These are phyloP conservation scores for Ulmus americana DNA, from an alignment of 331 rosid genomes.

Conservation along the genomic window DNA sequence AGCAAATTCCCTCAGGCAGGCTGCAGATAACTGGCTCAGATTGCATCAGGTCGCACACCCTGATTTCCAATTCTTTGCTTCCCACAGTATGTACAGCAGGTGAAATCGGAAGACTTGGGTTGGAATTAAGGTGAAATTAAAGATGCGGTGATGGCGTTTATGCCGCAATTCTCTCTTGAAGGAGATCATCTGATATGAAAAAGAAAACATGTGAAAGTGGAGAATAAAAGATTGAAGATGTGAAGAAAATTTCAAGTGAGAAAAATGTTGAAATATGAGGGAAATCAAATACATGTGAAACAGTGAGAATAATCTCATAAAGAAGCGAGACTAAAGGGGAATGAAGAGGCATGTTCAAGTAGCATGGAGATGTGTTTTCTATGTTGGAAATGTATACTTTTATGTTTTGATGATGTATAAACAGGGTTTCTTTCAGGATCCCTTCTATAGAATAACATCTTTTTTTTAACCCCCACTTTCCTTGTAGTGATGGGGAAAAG, in stretches of 20 bases:
- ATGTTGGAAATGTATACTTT: slow-evolving; percentile 1
- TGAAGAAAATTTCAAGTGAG: slow-evolving; percentile 11
- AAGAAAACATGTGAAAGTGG: slow-evolving; percentile 17
- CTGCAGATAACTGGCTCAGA: slow-evolving; percentile 63
- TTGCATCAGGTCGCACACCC: slow-evolving; percentile 59
- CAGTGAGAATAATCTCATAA: not conserved
- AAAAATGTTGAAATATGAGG: not conserved
- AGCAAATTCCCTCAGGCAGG: slow-evolving; percentile 49
- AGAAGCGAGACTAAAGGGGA: not conserved
- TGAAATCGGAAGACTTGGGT: slow-evolving; percentile 27
- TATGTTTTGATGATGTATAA: slow-evolving; percentile 14
- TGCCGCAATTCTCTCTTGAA: slow-evolving; percentile 9
- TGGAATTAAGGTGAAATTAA: slow-evolving; percentile 16
- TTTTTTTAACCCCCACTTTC: not conserved
- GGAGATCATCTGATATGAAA: slow-evolving; percentile 21
- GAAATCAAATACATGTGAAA: slow-evolving; percentile 18
- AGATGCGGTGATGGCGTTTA: not conserved
- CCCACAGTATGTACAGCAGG: slow-evolving; percentile 47
- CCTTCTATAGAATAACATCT: not conserved
- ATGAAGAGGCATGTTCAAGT: not conserved
- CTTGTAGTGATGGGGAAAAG: slow-evolving; percentile 1
- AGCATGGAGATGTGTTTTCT: not conserved
- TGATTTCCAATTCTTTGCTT: slow-evolving; percentile 57
- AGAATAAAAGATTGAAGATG: slow-evolving; percentile 14
- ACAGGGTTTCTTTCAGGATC: slow-evolving; percentile 12